A percentile compares a stretch with the other conserved stretches of the same genome.
These are phyloP conservation scores for Fusarium sp. DNA, from an alignment of 2,329 filamentous ascomycete genomes.

Conservation along the genomic window DNA sequence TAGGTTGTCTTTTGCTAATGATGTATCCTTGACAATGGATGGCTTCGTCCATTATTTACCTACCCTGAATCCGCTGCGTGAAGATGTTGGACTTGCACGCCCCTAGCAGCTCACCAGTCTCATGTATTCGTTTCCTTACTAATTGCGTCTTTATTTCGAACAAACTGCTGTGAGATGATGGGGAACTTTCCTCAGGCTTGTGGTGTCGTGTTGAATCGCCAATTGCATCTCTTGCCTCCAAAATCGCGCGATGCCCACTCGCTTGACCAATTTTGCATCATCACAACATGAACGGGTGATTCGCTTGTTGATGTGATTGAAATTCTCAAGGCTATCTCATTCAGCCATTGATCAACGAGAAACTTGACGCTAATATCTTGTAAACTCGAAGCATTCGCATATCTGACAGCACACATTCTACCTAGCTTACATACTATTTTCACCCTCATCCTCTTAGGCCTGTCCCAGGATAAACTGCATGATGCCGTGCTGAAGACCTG, in stretches of 20 bases:
- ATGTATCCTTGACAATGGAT: not conserved
- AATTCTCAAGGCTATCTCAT: not conserved
- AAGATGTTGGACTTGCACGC: not conserved
- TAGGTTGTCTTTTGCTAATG: not conserved
- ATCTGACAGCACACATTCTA: not conserved
- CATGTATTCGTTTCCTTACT: not conserved
- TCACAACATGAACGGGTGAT: not conserved
- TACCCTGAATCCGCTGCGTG: not conserved
- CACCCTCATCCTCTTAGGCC: not conserved
- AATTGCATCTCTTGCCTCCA: not conserved
- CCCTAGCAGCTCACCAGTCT: not conserved
- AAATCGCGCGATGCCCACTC: not conserved
- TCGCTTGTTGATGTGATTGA: not conserved
- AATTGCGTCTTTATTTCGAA: not conserved
- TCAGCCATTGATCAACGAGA: not conserved
- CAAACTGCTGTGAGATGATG: not conserved
- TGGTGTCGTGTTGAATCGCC: not conserved
- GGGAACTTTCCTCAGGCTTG: not conserved
- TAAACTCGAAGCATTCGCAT: not conserved
- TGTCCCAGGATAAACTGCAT: slow-evolving; percentile 38
- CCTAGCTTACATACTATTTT: not conserved
- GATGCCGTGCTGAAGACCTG: slow-evolving; percentile 38
- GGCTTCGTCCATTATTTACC: not conserved
- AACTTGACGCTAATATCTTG: not conserved
- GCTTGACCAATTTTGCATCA: not conserved